Base-by-base conservation (phyloP, 257 asterid species). In the Orobanche coerulescens region DNA sequence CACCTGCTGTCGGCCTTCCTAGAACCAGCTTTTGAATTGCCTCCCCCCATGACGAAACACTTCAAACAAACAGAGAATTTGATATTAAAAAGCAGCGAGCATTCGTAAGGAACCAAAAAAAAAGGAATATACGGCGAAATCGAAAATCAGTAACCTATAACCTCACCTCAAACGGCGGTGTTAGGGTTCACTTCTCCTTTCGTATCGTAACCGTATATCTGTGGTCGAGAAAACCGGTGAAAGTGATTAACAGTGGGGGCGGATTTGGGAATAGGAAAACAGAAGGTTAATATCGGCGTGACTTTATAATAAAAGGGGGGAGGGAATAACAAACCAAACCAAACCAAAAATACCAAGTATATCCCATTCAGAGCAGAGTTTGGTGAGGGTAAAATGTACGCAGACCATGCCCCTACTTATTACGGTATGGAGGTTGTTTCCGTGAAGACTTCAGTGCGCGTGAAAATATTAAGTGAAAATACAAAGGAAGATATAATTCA, bases 31-130 rank as follows among this genome's bases (percentile, higher is more conserved):
- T n/a, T n/a, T n/a, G n/a, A n/a, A n/a, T n/a, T n/a, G n/a, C 82
- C 94, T 71, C 86, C 90, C 71, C 73, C 78, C 91, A 86, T 80
- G 67, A 11, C 49, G 67, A 67, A 33, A 18, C 52, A 50, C 68
- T 69, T 13, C 53, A 62, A 62, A 43, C 54, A 57, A 60, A 49
- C 42, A 52, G 14, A 61, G 30, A 34, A 25, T 16, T 47, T 7
- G 25, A 42, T 37, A 1, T 33, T 25, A 20, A 18, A 5, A 58
- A 58, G n/a, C n/a, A 0, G 5, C 62, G 15, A 10, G 8, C 59
- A 36, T 1, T n/a, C 4, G 9, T 6, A 5, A 6, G 42, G 9
- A 0, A 10, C 1, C 22, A 65, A 15, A 19, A 0, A 0, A 2
- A 39, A 14, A 39, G 5, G 7, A 59, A 59, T 34, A 62, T 2